Evolutionary conservation across 805 yeast genomes (phyloP), one percentile per base, ranked within the genome.

Genomic region (Ogataea thermomethanolica): DNA sequence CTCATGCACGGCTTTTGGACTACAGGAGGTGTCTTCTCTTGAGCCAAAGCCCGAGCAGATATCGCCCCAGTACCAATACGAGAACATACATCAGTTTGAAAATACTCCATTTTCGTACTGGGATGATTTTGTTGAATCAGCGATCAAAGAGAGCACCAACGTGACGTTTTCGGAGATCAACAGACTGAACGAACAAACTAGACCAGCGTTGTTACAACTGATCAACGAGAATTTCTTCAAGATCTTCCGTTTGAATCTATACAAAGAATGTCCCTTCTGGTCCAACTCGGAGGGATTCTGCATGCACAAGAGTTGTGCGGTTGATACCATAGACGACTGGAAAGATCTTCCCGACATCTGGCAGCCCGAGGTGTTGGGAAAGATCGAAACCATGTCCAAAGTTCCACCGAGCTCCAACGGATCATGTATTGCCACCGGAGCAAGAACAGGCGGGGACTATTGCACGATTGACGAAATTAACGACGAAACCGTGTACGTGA

Each of bases 251-350:
- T 73, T 93, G 40, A 89, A 93, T 56, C 70, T 93, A 42, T 87
- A 79, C 62, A 82, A 74, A 48, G 76, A 77, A 59, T 89, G 99
- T 62, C 91, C 95, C 21, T 89, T 84, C 60, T 85, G 87, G 89
- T 78, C 78, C 49, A 88, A 81, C 51, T 73, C 73, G 54, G 73
- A 73, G 34, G 95, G 90, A 30, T 79, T 84, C 55, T 89, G 97
- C 59, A 85, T 89, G 46, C 86, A 88, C 55, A 73, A 86, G 48
- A 82, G 87, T 41, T 89, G 97, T 65, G 95, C 96, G 1, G 95
- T 89, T 29, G 95, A 89, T 58, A 76, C 87, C 2, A 74, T 85
- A 9, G 86, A 80, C 36, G 85, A 83, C 50, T 84, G 83, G 72
- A 72, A 73, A 48, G 78, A 79, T 64, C 61, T 82, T 29, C 85